These are phyloP conservation scores for Cercospora berteroae DNA, from an alignment of 2,329 filamentous ascomycete species.

Conservation along the genomic window DNA sequence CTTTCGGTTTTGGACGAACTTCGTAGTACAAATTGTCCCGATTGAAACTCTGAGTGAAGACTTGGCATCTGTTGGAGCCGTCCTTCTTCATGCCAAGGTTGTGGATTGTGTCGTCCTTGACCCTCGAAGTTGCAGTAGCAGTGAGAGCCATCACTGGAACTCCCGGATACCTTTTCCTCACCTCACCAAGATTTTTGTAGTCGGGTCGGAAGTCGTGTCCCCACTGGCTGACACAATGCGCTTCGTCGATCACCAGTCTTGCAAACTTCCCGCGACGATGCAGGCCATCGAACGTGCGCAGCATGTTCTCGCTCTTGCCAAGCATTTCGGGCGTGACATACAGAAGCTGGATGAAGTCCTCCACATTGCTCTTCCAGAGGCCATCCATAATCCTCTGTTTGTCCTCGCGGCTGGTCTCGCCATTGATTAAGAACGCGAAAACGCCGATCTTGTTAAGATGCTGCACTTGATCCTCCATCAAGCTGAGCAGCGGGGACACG, in stretches of 20 bases:
- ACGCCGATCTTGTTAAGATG: constrained; percentile 75
- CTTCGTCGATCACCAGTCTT: constrained; percentile 93
- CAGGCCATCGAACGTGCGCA: constrained; percentile 64
- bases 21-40: constrained; percentile 92
- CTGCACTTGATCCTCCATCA: constrained; percentile 96
- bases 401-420: constrained; percentile 64
- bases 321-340: constrained; percentile 99
- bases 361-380: constrained; percentile 63
- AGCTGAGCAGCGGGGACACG: constrained; percentile 86
- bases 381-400: constrained; percentile 65
- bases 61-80: constrained; percentile 54
- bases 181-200: constrained; percentile 79
- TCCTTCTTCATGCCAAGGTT: constrained; percentile 74
- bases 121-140: constrained; percentile 89
- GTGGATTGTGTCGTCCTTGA: constrained; percentile 86
- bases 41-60: constrained; percentile 93
- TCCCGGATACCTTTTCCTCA: constrained; percentile 68
- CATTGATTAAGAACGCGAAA: constrained; percentile 77
- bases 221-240: constrained; percentile 99
- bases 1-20: constrained; percentile 65
- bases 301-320: constrained; percentile 71
- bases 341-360: constrained; percentile 77
- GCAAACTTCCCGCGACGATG: constrained; percentile 71
- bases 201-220: constrained; percentile 96
- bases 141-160: constrained; percentile 94